phyloP scores from a whole-genome alignment of 768 basidiomycete species.

The Russula foetens region DNA sequence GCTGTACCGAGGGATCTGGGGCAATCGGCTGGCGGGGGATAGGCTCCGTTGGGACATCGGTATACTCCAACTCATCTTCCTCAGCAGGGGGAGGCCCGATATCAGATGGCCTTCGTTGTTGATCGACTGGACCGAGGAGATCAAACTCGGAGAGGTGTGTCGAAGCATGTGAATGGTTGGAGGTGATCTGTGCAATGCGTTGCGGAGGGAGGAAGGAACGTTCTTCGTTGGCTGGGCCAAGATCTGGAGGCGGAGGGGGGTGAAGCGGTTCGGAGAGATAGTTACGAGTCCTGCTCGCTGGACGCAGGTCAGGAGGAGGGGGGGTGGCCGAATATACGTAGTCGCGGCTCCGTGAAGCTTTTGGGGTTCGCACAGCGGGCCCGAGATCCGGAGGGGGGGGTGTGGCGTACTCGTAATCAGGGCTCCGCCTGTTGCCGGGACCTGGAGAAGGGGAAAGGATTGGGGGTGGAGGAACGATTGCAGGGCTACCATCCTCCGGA shows the following conservation, averaged over 20 bases:
- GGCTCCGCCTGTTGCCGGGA: slow-evolving; percentile 1
- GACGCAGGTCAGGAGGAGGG: slow-evolving; percentile 3
- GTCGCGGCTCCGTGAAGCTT: slow-evolving; percentile 2
- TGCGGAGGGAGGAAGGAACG: background rate
- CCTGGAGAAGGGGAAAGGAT: background rate
- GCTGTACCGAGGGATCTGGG: background rate
- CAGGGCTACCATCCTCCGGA: slow-evolving; percentile 16
- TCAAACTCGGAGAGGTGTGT: slow-evolving; percentile 20
- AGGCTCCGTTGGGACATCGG: background rate
- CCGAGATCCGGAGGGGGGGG: slow-evolving; percentile 8
- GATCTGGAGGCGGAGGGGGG: background rate
- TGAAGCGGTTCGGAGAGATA: background rate
- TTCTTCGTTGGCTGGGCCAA: background rate
- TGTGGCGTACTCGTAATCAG: slow-evolving; percentile 2
- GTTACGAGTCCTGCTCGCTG: background rate
- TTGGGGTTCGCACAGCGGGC: background rate
- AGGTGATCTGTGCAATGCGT: slow-evolving; percentile 3
- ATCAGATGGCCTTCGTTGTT: background rate
- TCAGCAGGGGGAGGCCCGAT: slow-evolving; percentile 8
- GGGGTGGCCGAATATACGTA: background rate
- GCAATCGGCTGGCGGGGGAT: slow-evolving; percentile 2
- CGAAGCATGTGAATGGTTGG: slow-evolving; percentile 16
- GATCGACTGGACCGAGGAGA: slow-evolving; percentile 15
- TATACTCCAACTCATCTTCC: slow-evolving; percentile 16
- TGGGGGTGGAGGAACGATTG: slow-evolving; percentile 1